Base-by-base conservation (phyloP, 202 grass and related monocot genomes). In the Cymbopogon flexuosus region DNA sequence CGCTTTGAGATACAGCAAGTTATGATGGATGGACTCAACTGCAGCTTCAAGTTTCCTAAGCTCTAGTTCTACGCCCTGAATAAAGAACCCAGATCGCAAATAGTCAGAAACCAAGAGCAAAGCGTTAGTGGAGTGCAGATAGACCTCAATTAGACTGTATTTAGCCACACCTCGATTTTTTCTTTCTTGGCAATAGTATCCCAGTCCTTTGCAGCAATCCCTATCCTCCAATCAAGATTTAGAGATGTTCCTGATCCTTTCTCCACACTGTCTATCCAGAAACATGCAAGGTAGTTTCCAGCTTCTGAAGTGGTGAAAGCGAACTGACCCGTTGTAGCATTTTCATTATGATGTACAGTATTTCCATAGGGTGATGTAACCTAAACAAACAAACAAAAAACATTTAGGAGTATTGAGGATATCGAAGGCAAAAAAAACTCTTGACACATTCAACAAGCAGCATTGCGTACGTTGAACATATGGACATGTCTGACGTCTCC, bases 321-420 rank as follows among this genome's bases (percentile, higher is more conserved):
- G 84, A 97, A 97, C 65, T 89, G 87, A 54, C 91, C 91, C 16
- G 0, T 8, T 56, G 91, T 97, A 45, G 77, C 72, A 80, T 94
- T 92, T 75, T 90, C 94, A 6, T 92, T 88, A 18, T 97, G 83
- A 80, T 97, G 91, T 46, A 97, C 62, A 19, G 89, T 94, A 66
- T 97, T 94, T 18, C 94, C 94, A 87, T 92, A 97, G n/a, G 94
- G 91, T 68, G 94, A 94, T 65, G 94, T 97, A 68, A 97, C 87
- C 94, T 97, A 68, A 62, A 92, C 63, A 56, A 88, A 30, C 90
- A 45, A 85, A 8, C 30, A 16, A 77, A 81, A 36, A 7, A 36
- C 1, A 81, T 21, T 60, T 56, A 36, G 18, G 23, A 3, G n/a
- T 68, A 79, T 30, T 58, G 1, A 1, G 30, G 72, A n/a, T 15